Evolutionary conservation across 176 grass and related monocot genomes (phyloP), one percentile per base, ranked within the genome.

Genomic region (Puya raimondii): DNA sequence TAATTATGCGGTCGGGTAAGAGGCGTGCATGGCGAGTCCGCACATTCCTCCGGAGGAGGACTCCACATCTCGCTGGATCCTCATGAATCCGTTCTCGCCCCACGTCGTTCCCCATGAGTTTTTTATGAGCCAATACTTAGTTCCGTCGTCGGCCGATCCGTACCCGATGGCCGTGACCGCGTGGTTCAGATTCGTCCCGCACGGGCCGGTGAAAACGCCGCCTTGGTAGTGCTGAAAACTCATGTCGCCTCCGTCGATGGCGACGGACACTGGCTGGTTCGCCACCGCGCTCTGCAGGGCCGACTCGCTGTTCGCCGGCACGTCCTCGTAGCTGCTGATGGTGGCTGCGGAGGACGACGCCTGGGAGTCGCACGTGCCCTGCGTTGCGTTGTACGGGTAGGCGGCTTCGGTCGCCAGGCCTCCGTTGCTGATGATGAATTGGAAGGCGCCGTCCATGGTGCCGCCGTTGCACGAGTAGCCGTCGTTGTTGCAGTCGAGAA

Each of bases 301-400:
- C 22, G 72, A 25, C 66, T 85, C 82, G 7, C 42, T 53, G 23
- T 80, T 76, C 51, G 11, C 23, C 23, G 72, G 51, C 26, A 85
- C 72, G 53, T 85, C 74, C 64, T 52, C 49, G 18, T 85, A 76
- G 42, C 82, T 77, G 13, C 63, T 64, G 27, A 85, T 85, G 10
- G 67, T 11, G 63, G 21, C 6, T 6, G 27, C 10, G 18, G 47
- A 27, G 27, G 52, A 13, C 49, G 52, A 13, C 49, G 80, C 50
- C 51, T 73, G 65, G 18, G 6, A 4, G 7, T 74, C 21, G 29
- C 82, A 85, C 13, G 6, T 56, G 16, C 74, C 67, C 22, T 80
- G 64, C 3, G 14, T 9, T 12, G 61, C 77, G 4, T 16, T 5
- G 64, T 85, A 80, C 2, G 77, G 82, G 50, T 85, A 85, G 21